phyloP scores from a whole-genome alignment of 2,329 filamentous ascomycete genomes.

The Teratosphaeria gauchensis region DNA sequence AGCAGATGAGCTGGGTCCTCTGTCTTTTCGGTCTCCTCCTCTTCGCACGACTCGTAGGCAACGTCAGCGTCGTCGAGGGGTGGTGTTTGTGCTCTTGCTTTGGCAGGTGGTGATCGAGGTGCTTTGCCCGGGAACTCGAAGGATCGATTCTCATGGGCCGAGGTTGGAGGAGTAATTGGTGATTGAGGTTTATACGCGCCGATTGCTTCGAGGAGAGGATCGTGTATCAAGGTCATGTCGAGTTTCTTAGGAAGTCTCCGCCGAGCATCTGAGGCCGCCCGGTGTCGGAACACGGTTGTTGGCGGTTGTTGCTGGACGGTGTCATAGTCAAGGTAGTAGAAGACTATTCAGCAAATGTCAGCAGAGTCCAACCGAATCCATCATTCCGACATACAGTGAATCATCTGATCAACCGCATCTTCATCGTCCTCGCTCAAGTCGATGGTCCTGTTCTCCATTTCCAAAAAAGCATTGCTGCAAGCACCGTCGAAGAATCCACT shows the following conservation, averaged over 20 bases:
- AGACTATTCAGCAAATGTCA: slow-evolving; percentile 15
- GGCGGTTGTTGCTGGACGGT: slow-evolving; percentile 16
- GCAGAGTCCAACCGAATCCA: background rate
- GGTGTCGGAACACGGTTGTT: slow-evolving; percentile 24
- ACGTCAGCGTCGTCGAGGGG: slow-evolving; percentile 23
- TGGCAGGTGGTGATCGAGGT: slow-evolving; percentile 11
- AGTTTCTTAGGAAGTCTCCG: slow-evolving; percentile 22
- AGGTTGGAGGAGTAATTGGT: slow-evolving; percentile 11
- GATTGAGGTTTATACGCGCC: slow-evolving; percentile 16
- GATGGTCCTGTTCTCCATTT: slow-evolving; percentile 25
- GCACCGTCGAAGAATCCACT: slow-evolving; percentile 37
- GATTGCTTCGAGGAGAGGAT: slow-evolving; percentile 27
- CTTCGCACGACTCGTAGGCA: slow-evolving; percentile 28
- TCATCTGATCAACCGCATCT: slow-evolving; percentile 31
- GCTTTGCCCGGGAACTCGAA: slow-evolving; percentile 13
- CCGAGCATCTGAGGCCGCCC: slow-evolving; percentile 17
- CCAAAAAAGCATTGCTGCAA: slow-evolving; percentile 26
- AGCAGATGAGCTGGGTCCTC: slow-evolving; percentile 34
- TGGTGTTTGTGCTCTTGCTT: slow-evolving; percentile 10
- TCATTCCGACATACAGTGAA: slow-evolving; percentile 24
- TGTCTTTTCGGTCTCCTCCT: slow-evolving; percentile 24
- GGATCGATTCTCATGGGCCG: slow-evolving; percentile 6
- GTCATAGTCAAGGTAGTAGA: slow-evolving; percentile 31
- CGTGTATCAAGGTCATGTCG: slow-evolving; percentile 25
- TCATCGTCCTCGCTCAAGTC: slow-evolving; percentile 30